Evolutionary conservation across 495 filamentous ascomycete genomes (phyloP).

Genomic region (Trichoderma asperelloides): DNA sequence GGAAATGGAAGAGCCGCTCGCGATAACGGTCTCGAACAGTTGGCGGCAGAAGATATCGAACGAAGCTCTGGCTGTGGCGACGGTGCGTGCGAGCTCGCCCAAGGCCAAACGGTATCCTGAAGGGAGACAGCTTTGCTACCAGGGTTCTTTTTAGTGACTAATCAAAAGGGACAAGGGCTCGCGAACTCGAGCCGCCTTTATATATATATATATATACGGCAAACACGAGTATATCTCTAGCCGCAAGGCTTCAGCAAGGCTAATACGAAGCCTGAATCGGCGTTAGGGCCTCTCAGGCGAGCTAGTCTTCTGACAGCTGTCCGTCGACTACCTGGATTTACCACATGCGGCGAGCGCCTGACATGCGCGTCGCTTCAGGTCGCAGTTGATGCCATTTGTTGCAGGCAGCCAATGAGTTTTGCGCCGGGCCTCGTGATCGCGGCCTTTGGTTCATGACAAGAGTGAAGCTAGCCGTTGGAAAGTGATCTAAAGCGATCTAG

Average conservation of each 20-base stretch:
- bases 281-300: background rate
- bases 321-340: background rate
- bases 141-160: background rate
- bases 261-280: background rate
- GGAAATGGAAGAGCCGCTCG: constrained; percentile 54
- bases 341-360: constrained; percentile 6
- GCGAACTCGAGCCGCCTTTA: background rate
- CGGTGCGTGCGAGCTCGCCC: constrained; percentile 12
- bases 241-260: background rate
- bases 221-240: background rate
- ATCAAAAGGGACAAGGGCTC: background rate
- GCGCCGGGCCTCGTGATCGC: background rate
- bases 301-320: constrained; percentile 2
- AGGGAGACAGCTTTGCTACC: constrained; percentile 8
- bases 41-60: constrained; percentile 51
- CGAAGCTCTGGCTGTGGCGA: constrained; percentile 31
- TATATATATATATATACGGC: background rate
- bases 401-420: background rate
- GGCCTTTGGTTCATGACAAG: background rate
- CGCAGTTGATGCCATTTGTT: background rate
- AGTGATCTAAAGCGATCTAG: background rate
- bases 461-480: background rate
- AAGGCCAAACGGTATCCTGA: constrained; percentile 3
- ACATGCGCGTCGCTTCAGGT: background rate
- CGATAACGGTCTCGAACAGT: constrained; percentile 48